A percentile compares a stretch with the other conserved stretches of the same genome.
These are phyloP conservation scores for Scalesia atractyloides DNA, from an alignment of 129 eudicot genomes.

Conservation along the genomic window DNA sequence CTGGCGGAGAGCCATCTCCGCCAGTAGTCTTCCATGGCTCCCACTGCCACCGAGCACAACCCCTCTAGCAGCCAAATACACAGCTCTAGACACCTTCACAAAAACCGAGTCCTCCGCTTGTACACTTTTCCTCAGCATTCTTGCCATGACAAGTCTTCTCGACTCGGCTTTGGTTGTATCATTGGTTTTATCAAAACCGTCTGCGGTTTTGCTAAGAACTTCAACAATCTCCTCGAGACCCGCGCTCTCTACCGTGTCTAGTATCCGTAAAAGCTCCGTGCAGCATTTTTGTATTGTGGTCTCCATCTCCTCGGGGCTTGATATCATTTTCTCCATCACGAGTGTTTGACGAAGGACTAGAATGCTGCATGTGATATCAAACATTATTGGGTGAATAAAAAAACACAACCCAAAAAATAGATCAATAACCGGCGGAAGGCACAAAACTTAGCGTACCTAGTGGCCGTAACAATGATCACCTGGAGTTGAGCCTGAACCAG, in stretches of 20 bases:
- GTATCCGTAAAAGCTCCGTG: conserved; percentile 46
- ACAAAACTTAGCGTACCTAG: conserved; percentile 51
- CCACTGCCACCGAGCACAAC: conserved; percentile 72
- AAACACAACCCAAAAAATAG: neutral
- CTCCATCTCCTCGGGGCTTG: conserved; percentile 61
- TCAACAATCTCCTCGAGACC: conserved; percentile 70
- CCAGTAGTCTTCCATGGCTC: conserved; percentile 51
- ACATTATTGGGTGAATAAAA: neutral
- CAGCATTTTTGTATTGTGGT: conserved; percentile 42
- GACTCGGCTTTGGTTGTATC: conserved; percentile 42
- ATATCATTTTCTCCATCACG: conserved; percentile 51
- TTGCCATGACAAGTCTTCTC: conserved; percentile 54
- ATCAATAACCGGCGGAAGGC: too few relatives aligned
- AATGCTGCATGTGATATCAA: conserved; percentile 48
- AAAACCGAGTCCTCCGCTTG: conserved; percentile 78
- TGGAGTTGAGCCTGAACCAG: conserved; percentile 76
- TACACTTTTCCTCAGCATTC: conserved; percentile 74
- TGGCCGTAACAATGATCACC: conserved; percentile 77
- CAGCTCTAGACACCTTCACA: conserved; percentile 59
- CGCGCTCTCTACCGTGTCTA: conserved; percentile 55
- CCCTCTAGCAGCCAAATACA: conserved; percentile 74
- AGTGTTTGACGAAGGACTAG: conserved; percentile 82
- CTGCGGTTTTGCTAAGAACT: conserved; percentile 37
- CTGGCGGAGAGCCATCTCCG: conserved; percentile 65
- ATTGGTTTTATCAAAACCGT: conserved; percentile 33